phyloP scores from a whole-genome alignment of 1,284 basidiomycete genomes.

The Moesziomyces sp. region DNA sequence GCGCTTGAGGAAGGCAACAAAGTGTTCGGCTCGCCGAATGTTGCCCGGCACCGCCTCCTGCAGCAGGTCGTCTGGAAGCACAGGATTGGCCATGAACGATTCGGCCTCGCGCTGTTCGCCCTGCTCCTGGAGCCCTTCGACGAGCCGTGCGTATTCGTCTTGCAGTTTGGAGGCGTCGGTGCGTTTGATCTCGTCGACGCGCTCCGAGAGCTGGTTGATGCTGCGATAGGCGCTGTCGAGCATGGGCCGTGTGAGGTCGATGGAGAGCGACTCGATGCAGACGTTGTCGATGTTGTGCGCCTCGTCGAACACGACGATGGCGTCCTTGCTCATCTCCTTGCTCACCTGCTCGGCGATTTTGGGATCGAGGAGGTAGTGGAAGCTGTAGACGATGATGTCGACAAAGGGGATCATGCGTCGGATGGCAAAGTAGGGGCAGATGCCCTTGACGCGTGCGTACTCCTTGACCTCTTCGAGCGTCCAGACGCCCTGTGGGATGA shows the following conservation, averaged over 20 bases:
- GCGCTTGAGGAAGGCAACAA: slow-evolving; percentile 96
- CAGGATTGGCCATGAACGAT: slow-evolving; percentile 84
- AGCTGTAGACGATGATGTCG: slow-evolving; percentile 97
- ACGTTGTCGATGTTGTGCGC: slow-evolving; percentile 99
- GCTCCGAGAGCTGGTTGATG: slow-evolving; percentile 85
- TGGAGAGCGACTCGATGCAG: slow-evolving; percentile 97
- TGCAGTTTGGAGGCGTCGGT: slow-evolving; percentile 94
- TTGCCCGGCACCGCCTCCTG: slow-evolving; percentile 97
- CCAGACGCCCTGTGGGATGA: slow-evolving; percentile 89
- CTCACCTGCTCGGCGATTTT: slow-evolving; percentile 99
- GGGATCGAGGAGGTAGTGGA: slow-evolving; percentile 97
- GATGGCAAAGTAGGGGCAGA: slow-evolving; percentile 96
- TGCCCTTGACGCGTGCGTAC: slow-evolving; percentile 83
- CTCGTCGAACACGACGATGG: slow-evolving; percentile 99
- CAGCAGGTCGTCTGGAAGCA: slow-evolving; percentile 92
- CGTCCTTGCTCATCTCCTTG: slow-evolving; percentile 95
- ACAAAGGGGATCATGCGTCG: slow-evolving; percentile 97
- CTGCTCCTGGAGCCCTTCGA: slow-evolving; percentile 84
- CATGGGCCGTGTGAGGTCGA: slow-evolving; percentile 98
- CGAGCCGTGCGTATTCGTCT: slow-evolving; percentile 95
- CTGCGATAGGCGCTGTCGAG: slow-evolving; percentile 92
- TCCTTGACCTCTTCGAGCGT: slow-evolving; percentile 93
- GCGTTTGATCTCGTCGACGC: slow-evolving; percentile 96
- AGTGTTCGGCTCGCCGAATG: slow-evolving; percentile 98
- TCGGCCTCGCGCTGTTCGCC: slow-evolving; percentile 77